Percentiles rank a stretch among this genome's conserved stretches.
phyloP scores from a whole-genome alignment of 371 early-diverging fungal genomes.

The Nematocida displodere region DNA sequence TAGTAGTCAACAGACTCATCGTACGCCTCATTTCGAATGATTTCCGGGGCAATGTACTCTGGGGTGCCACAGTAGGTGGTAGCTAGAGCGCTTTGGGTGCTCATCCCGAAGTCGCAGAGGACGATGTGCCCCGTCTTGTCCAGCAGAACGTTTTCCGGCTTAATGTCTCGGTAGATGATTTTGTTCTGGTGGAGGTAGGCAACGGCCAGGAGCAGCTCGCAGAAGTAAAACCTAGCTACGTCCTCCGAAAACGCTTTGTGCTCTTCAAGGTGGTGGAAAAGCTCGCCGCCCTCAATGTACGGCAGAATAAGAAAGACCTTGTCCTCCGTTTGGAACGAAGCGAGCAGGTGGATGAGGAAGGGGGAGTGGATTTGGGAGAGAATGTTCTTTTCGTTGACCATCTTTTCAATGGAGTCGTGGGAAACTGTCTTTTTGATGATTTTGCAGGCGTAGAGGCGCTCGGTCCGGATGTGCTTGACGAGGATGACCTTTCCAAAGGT shows the following conservation, averaged over 20 bases:
- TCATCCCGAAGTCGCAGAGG: conserved; percentile 65
- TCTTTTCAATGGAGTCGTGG: conserved; percentile 63
- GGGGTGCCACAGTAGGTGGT: conserved; percentile 34
- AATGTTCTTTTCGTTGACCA: conserved; percentile 67
- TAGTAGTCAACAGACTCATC: conserved; percentile 89
- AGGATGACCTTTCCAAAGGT: conserved; percentile 75
- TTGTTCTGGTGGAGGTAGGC: conserved; percentile 82
- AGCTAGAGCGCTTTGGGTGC: neutral
- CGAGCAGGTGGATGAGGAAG: conserved; percentile 41
- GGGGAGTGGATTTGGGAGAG: conserved; percentile 24
- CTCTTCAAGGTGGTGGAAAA: conserved; percentile 80
- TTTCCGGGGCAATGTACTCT: conserved; percentile 82
- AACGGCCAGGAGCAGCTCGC: conserved; percentile 78
- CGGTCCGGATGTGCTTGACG: conserved; percentile 69
- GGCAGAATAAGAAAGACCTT: conserved; percentile 74
- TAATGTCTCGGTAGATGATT: conserved; percentile 94
- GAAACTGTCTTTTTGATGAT: conserved; percentile 71
- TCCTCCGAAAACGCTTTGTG: conserved; percentile 62
- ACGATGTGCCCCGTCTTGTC: conserved; percentile 68
- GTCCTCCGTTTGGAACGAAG: conserved; percentile 26
- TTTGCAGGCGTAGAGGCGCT: conserved; percentile 84
- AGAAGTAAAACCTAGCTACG: conserved; percentile 83
- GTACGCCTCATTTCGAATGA: conserved; percentile 85
- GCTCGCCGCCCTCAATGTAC: conserved; percentile 83
- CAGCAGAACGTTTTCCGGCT: conserved; percentile 87